phyloP scores from a whole-genome alignment of 208 protist genomes.

The Porcisia deanei region DNA sequence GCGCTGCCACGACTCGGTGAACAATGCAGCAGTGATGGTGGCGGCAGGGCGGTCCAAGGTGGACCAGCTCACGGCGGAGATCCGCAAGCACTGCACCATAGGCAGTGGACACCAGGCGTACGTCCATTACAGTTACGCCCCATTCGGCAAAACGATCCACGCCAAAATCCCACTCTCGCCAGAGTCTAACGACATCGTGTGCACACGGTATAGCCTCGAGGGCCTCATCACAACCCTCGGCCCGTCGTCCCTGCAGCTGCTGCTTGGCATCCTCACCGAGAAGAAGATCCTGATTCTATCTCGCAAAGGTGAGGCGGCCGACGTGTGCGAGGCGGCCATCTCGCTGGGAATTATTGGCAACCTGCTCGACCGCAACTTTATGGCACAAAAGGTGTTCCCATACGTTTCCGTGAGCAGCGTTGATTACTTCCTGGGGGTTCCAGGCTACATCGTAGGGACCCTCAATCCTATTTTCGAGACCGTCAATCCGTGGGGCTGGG shows the following conservation, averaged over 20 bases:
- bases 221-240: conserved; percentile 57
- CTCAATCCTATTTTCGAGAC: conserved; percentile 86
- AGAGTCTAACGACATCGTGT: conserved; percentile 47
- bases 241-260: conserved; percentile 55
- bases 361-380: conserved; percentile 62
- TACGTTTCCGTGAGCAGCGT: conserved; percentile 74
- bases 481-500: conserved; percentile 57
- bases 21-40: conserved; percentile 30
- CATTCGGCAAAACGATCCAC: conserved; percentile 52
- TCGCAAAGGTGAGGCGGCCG: conserved; percentile 52
- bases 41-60: conserved; percentile 26
- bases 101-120: conserved; percentile 38
- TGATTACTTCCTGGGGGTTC: conserved; percentile 57
- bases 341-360: conserved; percentile 68
- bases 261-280: conserved; percentile 62
- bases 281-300: conserved; percentile 82
- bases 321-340: conserved; percentile 73
- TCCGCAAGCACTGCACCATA: conserved; percentile 38
- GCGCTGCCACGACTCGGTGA: conserved; percentile 59
- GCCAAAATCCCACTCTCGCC: conserved; percentile 54
- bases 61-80: conserved; percentile 38
- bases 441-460: conserved; percentile 79
- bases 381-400: conserved; percentile 75
- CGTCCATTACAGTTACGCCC: conserved; percentile 40
- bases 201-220: conserved; percentile 63